These are phyloP conservation scores for Phytophthora vignae DNA, from an alignment of 352 stramenopile genomes.

Conservation along the genomic window DNA sequence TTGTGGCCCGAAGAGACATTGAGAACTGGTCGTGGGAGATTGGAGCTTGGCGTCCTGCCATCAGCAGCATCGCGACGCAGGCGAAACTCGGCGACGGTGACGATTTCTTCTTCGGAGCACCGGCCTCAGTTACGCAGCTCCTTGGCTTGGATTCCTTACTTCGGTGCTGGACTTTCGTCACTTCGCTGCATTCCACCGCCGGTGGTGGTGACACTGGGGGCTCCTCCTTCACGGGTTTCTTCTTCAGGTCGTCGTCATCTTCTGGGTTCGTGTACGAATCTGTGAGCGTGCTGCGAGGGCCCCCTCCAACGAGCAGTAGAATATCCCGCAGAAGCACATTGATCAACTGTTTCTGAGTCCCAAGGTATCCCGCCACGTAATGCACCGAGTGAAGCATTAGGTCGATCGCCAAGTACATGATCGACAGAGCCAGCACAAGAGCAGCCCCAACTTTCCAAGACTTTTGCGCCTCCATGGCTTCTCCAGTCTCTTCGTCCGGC, in stretches of 20 bases:
- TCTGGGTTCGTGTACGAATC: neutral
- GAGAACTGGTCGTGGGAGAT: constrained; percentile 22
- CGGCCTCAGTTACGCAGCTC: neutral
- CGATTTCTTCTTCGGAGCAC: neutral
- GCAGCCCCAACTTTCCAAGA: constrained; percentile 29
- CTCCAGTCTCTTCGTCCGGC: neutral
- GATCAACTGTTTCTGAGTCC: constrained; percentile 11
- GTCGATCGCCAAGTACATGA: constrained; percentile 37
- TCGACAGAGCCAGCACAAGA: constrained; percentile 36
- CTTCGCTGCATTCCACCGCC: neutral
- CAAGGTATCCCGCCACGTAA: constrained; percentile 2
- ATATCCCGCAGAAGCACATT: constrained; percentile 13
- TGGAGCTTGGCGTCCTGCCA: constrained; percentile 30
- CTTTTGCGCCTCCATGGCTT: constrained; percentile 1
- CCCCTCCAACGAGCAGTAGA: constrained; percentile 9
- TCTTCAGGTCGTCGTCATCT: constrained; percentile 9
- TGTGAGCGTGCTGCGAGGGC: constrained; percentile 8
- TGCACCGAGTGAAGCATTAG: constrained; percentile 21
- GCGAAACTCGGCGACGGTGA: constrained; percentile 41
- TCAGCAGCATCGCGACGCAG: constrained; percentile 51
- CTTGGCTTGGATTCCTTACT: neutral
- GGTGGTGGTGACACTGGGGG: neutral
- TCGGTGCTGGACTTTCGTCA: neutral
- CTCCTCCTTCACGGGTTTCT: neutral
- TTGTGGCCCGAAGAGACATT: neutral